Conservation (phyloP, 495 filamentous ascomycete species). For the Aspergillus coremiiformis region DNA sequence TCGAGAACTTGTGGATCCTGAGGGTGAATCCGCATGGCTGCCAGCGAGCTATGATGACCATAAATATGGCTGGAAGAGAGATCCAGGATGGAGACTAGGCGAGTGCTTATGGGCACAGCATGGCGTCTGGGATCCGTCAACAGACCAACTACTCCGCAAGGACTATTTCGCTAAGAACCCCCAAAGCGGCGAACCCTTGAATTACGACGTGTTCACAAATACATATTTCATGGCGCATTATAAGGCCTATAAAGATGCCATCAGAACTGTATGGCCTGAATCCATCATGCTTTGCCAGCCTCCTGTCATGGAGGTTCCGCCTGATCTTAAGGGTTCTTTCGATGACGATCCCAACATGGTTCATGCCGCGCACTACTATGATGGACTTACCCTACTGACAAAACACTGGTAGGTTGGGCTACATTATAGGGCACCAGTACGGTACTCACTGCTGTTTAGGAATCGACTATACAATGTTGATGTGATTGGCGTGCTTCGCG, state of each 20-base stretch:
- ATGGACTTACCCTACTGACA: slow-evolving; percentile 91
- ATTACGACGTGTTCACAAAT: slow-evolving; percentile 82
- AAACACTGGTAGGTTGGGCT: slow-evolving; percentile 70
- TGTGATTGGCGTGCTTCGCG: slow-evolving; percentile 84
- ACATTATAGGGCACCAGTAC: background rate
- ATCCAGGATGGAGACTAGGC: slow-evolving; percentile 81
- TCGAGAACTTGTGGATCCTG: slow-evolving; percentile 73
- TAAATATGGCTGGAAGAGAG: slow-evolving; percentile 83
- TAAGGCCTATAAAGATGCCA: slow-evolving; percentile 62
- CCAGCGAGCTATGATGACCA: slow-evolving; percentile 72
- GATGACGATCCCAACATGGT: slow-evolving; percentile 88
- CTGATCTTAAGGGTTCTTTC: slow-evolving; percentile 73
- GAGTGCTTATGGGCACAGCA: slow-evolving; percentile 96
- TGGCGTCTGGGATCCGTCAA: slow-evolving; percentile 83
- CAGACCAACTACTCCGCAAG: slow-evolving; percentile 69
- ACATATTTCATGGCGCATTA: slow-evolving; percentile 84
- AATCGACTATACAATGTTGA: slow-evolving; percentile 96
- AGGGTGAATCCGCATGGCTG: slow-evolving; percentile 80
- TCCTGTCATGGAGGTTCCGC: slow-evolving; percentile 85
- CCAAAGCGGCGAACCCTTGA: slow-evolving; percentile 56
- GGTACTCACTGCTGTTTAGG: slow-evolving; percentile 30
- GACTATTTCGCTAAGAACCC: slow-evolving; percentile 84
- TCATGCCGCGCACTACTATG: slow-evolving; percentile 93
- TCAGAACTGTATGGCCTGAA: slow-evolving; percentile 66
- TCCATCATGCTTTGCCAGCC: slow-evolving; percentile 89